phyloP scores from a whole-genome alignment of 2,329 filamentous ascomycete genomes.

The Cladosporium sp. region DNA sequence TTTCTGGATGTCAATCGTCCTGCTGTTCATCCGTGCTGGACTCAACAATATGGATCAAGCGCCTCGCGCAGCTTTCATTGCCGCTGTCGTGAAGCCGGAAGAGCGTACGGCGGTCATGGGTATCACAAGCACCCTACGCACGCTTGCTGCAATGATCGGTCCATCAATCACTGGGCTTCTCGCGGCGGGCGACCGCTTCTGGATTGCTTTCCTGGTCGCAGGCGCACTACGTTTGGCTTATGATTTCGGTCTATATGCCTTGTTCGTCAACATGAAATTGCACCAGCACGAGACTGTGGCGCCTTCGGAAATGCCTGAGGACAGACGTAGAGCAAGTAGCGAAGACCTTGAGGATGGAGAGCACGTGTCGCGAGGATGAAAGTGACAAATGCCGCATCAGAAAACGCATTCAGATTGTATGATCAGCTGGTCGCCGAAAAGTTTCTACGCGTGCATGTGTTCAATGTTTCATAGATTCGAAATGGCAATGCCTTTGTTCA shows the following conservation, averaged over 20 bases:
- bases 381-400: not conserved
- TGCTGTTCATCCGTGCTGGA: constrained; percentile 57
- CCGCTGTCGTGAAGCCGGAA: constrained; percentile 60
- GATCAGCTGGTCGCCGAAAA: too few species aligned
- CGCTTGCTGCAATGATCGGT: constrained; percentile 53
- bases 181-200: constrained; percentile 51
- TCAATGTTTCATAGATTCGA: too few species aligned
- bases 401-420: too few species aligned
- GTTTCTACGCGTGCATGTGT: too few species aligned
- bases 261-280: constrained; percentile 58
- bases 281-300: constrained; percentile 10
- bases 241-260: constrained; percentile 54
- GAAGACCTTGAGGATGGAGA: not conserved
- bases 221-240: constrained; percentile 53
- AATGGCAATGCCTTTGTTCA: not conserved
- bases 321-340: not conserved
- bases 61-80: constrained; percentile 62
- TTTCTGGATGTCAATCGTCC: constrained; percentile 49
- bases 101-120: constrained; percentile 69
- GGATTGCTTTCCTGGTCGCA: constrained; percentile 59
- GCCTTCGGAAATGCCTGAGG: not conserved
- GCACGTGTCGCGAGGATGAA: not conserved
- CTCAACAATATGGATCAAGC: constrained; percentile 69
- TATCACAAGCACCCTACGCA: constrained; percentile 59
- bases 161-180: constrained; percentile 55